Conservation (phyloP, 192 early-diverging fungal species). For the Coemansia sp. region DNA sequence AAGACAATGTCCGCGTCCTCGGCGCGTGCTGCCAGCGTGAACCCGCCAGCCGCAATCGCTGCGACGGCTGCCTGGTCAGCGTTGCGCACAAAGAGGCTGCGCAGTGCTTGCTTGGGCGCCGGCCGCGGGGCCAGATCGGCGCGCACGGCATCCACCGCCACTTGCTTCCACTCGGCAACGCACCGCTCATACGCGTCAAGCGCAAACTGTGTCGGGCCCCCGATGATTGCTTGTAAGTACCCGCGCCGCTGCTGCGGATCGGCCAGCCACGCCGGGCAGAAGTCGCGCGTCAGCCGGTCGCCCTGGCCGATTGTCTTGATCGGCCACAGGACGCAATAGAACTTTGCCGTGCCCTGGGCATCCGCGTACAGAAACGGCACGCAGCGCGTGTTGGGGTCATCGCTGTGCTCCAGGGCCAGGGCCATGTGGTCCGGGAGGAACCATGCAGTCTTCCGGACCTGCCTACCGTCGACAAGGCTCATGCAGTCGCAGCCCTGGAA, state of each 20-base stretch:
- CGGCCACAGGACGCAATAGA: slow-evolving; percentile 65
- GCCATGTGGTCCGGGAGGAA: slow-evolving; percentile 61
- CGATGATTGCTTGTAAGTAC: slow-evolving; percentile 54
- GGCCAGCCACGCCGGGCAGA: slow-evolving; percentile 56
- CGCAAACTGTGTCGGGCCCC: slow-evolving; percentile 28
- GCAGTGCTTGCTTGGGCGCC: slow-evolving; percentile 3
- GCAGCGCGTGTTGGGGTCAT: slow-evolving; percentile 58
- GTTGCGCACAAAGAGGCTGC: slow-evolving; percentile 23
- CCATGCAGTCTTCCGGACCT: slow-evolving; percentile 38
- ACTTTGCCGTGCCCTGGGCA: slow-evolving; percentile 50
- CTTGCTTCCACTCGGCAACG: slow-evolving; percentile 15
- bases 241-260: slow-evolving; percentile 48
- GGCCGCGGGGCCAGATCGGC: slow-evolving; percentile 3
- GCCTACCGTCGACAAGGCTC: slow-evolving; percentile 14
- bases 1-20: slow-evolving; percentile 36
- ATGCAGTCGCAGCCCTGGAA: slow-evolving; percentile 46
- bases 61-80: slow-evolving; percentile 1
- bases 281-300: slow-evolving; percentile 55
- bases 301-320: slow-evolving; percentile 53
- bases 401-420: slow-evolving; percentile 59
- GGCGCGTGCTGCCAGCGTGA: slow-evolving; percentile 5
- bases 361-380: slow-evolving; percentile 61
- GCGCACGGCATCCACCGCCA: slow-evolving; percentile 8
- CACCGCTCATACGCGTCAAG: slow-evolving; percentile 30
- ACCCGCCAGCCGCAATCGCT: slow-evolving; percentile 14